These are phyloP conservation scores for Rutstroemia sp. DNA, from an alignment of 2,329 filamentous ascomycete genomes.

Conservation along the genomic window DNA sequence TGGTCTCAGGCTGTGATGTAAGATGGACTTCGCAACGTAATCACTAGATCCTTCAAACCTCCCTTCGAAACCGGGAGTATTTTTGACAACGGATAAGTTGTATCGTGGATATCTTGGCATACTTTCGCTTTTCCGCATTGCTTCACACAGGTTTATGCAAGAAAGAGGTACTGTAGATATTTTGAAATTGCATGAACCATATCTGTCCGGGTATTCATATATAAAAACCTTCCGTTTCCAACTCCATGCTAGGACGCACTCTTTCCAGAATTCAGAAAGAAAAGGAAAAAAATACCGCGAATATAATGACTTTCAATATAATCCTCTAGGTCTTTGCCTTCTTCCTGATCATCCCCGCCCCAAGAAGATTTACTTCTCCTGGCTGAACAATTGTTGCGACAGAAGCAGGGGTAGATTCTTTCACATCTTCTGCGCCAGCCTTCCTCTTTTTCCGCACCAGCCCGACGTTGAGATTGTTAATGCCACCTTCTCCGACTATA, in stretches of 20 bases:
- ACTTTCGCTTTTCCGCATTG: too few relatives aligned
- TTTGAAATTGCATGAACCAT: not conserved
- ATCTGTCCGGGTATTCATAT: slow-evolving; percentile 2
- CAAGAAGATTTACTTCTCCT: slow-evolving; percentile 40
- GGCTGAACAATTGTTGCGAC: slow-evolving; percentile 4
- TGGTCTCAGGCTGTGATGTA: too few relatives aligned
- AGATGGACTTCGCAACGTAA: too few relatives aligned
- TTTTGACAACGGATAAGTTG: too few relatives aligned
- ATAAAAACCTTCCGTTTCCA: not conserved
- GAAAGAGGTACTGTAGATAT: not conserved
- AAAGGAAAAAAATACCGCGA: not conserved
- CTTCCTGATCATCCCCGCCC: slow-evolving; percentile 45
- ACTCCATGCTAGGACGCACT: not conserved
- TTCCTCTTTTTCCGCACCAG: slow-evolving; percentile 47
- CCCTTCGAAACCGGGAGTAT: too few relatives aligned
- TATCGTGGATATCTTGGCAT: too few relatives aligned
- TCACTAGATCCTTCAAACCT: too few relatives aligned
- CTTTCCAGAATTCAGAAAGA: not conserved
- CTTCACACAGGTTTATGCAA: not conserved
- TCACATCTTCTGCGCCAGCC: slow-evolving; percentile 17
- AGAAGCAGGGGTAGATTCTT: not conserved
- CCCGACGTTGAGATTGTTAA: slow-evolving; percentile 32
- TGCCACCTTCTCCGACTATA: slow-evolving; percentile 15
- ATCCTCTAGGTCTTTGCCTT: slow-evolving; percentile 41
- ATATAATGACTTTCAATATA: not conserved